Evolutionary conservation across 2,329 filamentous ascomycete species (phyloP).

Genomic region (Coniosporium tulheliwenetii): DNA sequence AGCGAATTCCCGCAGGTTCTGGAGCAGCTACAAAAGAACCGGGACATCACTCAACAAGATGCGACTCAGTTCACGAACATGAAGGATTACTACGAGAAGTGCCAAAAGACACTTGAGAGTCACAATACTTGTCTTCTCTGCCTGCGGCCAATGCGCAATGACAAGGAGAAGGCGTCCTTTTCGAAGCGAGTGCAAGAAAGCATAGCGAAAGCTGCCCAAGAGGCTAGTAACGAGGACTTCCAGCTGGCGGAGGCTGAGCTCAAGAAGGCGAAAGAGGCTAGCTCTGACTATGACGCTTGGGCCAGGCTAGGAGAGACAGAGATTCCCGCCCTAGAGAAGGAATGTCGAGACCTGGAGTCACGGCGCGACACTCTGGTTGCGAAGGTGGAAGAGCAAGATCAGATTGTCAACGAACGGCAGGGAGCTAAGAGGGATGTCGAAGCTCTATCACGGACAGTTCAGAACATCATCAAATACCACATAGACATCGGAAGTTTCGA

Average conservation of each 20-base stretch:
- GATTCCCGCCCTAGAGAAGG: constrained; percentile 51
- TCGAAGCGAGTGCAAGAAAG: constrained; percentile 40
- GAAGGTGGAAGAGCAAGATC: constrained; percentile 48
- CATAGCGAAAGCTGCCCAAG: constrained; percentile 28
- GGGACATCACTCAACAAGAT: constrained; percentile 42
- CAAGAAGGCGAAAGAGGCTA: constrained; percentile 44
- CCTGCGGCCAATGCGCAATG: constrained; percentile 47
- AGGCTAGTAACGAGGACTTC: constrained; percentile 46
- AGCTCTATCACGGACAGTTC: constrained; percentile 58
- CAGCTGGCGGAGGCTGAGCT: constrained; percentile 45
- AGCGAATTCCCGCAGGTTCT: constrained; percentile 36
- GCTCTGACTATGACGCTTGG: constrained; percentile 59
- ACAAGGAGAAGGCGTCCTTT: constrained; percentile 46
- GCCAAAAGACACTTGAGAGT: constrained; percentile 47
- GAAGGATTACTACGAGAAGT: constrained; percentile 55
- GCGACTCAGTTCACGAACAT: constrained; percentile 54
- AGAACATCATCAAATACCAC: constrained; percentile 56
- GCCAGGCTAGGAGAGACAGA: constrained; percentile 51
- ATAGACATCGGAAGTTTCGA: constrained; percentile 58
- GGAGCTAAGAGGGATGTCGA: constrained; percentile 60
- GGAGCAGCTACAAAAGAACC: constrained; percentile 32
- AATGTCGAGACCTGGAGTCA: constrained; percentile 37
- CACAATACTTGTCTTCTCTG: constrained; percentile 68
- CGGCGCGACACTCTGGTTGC: constrained; percentile 21
- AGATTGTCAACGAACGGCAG: constrained; percentile 42